Evolutionary conservation across 2,329 filamentous ascomycete species (phyloP).

Genomic region (Cladophialophora chaetospira): DNA sequence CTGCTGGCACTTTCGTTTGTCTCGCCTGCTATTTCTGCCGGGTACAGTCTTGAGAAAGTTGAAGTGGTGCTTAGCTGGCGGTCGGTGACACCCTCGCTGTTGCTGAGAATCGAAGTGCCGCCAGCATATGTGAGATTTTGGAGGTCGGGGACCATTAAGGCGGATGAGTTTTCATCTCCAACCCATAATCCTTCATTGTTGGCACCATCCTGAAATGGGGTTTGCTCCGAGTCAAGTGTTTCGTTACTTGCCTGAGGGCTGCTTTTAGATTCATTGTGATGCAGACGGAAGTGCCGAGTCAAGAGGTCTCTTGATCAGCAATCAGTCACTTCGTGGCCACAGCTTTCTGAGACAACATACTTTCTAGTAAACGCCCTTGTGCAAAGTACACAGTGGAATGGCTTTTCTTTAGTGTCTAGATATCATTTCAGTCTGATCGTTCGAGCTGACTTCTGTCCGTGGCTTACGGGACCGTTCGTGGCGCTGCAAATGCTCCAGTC

Average conservation of each 20-base stretch:
- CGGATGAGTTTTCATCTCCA: not conserved
- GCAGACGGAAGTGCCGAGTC: not conserved
- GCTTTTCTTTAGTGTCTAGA: conserved; percentile 6
- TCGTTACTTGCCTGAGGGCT: not conserved
- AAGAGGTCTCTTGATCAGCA: not conserved
- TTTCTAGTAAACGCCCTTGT: not conserved
- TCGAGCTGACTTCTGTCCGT: too few relatives aligned
- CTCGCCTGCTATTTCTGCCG: not conserved
- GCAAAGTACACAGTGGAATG: not conserved
- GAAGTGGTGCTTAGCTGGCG: not conserved
- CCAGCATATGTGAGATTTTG: not conserved
- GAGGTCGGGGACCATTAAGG: not conserved
- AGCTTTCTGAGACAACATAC: not conserved
- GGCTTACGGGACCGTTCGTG: conserved; percentile 37
- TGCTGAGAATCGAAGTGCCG: not conserved
- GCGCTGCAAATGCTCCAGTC: conserved; percentile 44
- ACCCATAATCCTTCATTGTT: not conserved
- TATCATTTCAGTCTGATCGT: not conserved
- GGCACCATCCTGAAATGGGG: not conserved
- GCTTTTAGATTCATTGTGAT: not conserved
- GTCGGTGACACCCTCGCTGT: not conserved
- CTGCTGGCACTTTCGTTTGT: not conserved
- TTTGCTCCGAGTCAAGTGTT: not conserved
- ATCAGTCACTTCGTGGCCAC: not conserved
- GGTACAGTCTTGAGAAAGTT: not conserved